phyloP scores from a whole-genome alignment of 306 rosid species.

The Luffa aegyptiaca region DNA sequence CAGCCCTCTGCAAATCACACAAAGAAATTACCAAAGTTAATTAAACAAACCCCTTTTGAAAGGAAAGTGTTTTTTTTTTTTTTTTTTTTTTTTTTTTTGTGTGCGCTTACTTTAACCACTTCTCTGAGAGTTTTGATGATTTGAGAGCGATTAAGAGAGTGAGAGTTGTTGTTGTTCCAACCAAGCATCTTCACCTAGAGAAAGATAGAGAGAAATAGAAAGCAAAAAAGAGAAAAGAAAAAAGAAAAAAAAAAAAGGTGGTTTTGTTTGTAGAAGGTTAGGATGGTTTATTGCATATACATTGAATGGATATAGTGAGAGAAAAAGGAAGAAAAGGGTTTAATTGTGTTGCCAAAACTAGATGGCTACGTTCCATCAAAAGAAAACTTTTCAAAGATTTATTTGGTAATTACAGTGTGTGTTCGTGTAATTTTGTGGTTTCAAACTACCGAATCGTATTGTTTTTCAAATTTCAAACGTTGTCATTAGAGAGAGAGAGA shows the following conservation, averaged over 20 bases:
- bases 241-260: too few relatives aligned
- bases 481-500: background rate
- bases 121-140: background rate
- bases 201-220: background rate
- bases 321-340: background rate
- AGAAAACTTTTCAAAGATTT: background rate
- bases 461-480: background rate
- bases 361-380: background rate
- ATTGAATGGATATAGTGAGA: background rate
- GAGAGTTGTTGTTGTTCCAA: background rate
- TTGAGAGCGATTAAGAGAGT: background rate
- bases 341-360: background rate
- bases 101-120: background rate
- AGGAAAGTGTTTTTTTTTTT: background rate
- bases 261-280: background rate
- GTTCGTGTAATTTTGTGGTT: background rate
- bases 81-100: background rate
- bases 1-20: background rate
- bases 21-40: background rate
- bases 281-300: background rate
- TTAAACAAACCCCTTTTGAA: background rate
- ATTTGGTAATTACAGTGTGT: background rate
- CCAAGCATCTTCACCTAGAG: background rate
- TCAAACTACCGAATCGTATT: background rate
- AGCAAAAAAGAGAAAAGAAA: background rate